Conservation (phyloP, 192 early-diverging fungal species). For the Coemansia sp. region DNA sequence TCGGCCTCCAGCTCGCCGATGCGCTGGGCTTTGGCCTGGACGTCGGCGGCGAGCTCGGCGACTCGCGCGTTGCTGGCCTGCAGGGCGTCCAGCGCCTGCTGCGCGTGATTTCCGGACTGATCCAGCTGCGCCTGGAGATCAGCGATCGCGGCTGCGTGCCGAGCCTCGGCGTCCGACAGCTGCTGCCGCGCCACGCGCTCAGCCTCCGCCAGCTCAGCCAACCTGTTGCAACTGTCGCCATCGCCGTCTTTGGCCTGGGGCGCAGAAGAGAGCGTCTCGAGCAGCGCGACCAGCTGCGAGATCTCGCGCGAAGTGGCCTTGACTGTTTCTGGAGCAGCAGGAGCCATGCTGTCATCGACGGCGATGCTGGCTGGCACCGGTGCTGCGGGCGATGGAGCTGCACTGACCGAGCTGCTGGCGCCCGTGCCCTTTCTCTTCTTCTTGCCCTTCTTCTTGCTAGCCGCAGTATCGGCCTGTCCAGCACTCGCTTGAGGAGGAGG, state of each 20-base stretch:
- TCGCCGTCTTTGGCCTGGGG: no score
- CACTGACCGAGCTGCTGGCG: not conserved
- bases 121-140: constrained; percentile 12
- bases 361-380: not conserved
- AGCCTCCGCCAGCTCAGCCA: no score
- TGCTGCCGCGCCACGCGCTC: no score
- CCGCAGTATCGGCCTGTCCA: no score
- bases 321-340: no score
- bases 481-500: no score
- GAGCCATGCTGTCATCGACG: not conserved
- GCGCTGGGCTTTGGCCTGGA: not conserved
- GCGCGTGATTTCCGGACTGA: no score
- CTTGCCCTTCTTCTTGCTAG: constrained; percentile 35
- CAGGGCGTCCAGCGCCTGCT: no score
- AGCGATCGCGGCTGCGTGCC: no score
- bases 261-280: no score
- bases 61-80: constrained; percentile 3
- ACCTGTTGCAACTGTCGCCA: no score
- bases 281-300: constrained; percentile 24
- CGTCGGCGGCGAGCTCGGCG: not conserved
- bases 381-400: constrained; percentile 21
- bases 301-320: constrained; percentile 27
- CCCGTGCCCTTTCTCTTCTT: constrained; percentile 40
- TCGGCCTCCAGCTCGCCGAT: not conserved
- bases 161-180: no score